Percentiles rank a stretch among this genome's conserved stretches.
Evolutionary conservation across 257 asterid genomes (phyloP).

Genomic region (Rubia yunnanensis): DNA sequence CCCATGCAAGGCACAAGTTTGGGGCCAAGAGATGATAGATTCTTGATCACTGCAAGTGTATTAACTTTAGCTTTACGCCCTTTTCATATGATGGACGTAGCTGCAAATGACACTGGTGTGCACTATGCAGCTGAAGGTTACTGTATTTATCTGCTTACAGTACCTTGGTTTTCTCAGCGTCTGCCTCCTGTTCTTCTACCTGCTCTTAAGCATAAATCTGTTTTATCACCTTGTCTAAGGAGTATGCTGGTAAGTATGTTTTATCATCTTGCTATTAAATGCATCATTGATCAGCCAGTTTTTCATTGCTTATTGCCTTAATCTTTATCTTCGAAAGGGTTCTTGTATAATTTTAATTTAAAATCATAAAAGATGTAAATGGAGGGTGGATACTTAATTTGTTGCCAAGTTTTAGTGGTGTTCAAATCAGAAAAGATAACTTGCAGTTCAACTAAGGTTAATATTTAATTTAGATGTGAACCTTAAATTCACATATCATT

Average conservation of each 20-base stretch:
- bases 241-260: conserved; percentile 61
- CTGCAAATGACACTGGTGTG: conserved; percentile 29
- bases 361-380: background rate
- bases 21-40: conserved; percentile 54
- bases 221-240: conserved; percentile 71
- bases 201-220: conserved; percentile 80
- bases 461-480: background rate
- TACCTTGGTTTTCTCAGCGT: conserved; percentile 87
- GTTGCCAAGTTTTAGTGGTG: background rate
- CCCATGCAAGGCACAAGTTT: conserved; percentile 32
- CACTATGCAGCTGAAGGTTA: conserved; percentile 55
- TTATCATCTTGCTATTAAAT: background rate
- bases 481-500: background rate
- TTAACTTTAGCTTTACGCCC: conserved; percentile 79
- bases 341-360: background rate
- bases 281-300: background rate
- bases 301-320: background rate
- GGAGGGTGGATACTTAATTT: background rate
- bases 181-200: conserved; percentile 74
- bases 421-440: background rate
- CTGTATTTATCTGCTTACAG: conserved; percentile 60
- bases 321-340: background rate
- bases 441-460: background rate
- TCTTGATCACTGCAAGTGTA: conserved; percentile 76
- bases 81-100: conserved; percentile 45